A percentile compares a stretch with the other conserved stretches of the same genome.
phyloP scores from a whole-genome alignment of 305 asterid species.

The Fraxinus floribunda region DNA sequence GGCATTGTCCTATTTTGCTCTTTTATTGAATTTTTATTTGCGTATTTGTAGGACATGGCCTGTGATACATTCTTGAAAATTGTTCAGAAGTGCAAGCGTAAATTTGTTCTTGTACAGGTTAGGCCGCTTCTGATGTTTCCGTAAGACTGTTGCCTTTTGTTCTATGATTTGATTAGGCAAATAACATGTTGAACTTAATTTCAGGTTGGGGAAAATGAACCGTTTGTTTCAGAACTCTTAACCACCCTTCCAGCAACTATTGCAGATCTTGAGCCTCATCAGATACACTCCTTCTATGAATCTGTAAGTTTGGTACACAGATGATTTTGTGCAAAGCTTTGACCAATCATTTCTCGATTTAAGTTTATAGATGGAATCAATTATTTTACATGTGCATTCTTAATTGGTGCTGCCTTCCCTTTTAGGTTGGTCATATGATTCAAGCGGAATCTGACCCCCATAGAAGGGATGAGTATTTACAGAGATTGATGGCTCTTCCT shows the following conservation, averaged over 20 bases:
- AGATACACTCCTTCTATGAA: slow-evolving; percentile 95
- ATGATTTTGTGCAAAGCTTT: not conserved
- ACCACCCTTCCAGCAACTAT: slow-evolving; percentile 79
- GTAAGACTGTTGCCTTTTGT: not conserved
- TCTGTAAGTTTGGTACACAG: slow-evolving; percentile 57
- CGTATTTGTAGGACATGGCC: slow-evolving; percentile 79
- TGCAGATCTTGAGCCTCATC: slow-evolving; percentile 93
- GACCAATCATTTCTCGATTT: not conserved
- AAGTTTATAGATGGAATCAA: not conserved
- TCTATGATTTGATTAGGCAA: not conserved
- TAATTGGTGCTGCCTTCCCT: slow-evolving; percentile 17
- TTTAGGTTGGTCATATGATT: slow-evolving; percentile 90
- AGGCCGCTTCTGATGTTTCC: not conserved
- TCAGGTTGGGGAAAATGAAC: slow-evolving; percentile 95
- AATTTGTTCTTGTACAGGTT: slow-evolving; percentile 90
- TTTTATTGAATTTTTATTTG: slow-evolving; percentile 19
- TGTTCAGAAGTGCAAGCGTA: slow-evolving; percentile 98
- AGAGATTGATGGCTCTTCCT: slow-evolving; percentile 93
- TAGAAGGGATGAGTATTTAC: slow-evolving; percentile 84
- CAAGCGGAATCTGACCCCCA: slow-evolving; percentile 91
- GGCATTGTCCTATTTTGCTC: not conserved
- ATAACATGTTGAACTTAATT: slow-evolving; percentile 23
- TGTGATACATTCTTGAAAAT: slow-evolving; percentile 97
- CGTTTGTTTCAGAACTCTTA: slow-evolving; percentile 92
- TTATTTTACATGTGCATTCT: slow-evolving; percentile 3